Conservation (phyloP, 2,329 filamentous ascomycete species). For the Dendrostoma leiphaemia region DNA sequence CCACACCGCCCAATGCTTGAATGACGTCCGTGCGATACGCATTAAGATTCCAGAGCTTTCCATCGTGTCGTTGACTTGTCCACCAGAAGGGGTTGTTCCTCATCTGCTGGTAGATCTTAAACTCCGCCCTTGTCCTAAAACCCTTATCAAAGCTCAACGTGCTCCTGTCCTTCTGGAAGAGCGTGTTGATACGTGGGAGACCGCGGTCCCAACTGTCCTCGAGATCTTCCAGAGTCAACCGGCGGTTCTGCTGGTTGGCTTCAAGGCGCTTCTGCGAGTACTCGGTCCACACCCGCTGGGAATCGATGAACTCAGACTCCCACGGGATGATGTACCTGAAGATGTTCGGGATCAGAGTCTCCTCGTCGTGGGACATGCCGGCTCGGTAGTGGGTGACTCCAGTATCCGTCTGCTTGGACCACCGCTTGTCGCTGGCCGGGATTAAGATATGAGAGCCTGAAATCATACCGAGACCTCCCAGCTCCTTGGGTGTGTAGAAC, state of each 20-base stretch:
- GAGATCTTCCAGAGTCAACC: constrained; percentile 90
- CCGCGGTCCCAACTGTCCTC: constrained; percentile 99
- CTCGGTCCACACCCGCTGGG: constrained; percentile 97
- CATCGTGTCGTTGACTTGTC: constrained; percentile 96
- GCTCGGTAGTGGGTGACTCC: constrained; percentile 96
- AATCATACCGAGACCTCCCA: constrained; percentile 97
- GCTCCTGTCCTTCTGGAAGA: constrained; percentile 98
- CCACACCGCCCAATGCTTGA: constrained; percentile 79
- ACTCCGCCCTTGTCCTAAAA: constrained; percentile 91
- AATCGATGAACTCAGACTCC: constrained; percentile 99
- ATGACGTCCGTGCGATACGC: constrained; percentile 96
- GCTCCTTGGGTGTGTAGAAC: constrained; percentile 97
- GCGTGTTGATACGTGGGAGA: constrained; percentile 93
- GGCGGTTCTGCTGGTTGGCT: constrained; percentile 94
- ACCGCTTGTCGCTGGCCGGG: constrained; percentile 94
- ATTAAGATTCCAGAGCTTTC: constrained; percentile 96
- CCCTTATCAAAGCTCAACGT: constrained; percentile 98
- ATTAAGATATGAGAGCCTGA: constrained; percentile 98
- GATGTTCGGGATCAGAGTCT: constrained; percentile 97
- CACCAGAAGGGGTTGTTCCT: constrained; percentile 99
- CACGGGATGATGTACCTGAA: constrained; percentile 99
- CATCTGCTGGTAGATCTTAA: constrained; percentile 98
- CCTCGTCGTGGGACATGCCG: constrained; percentile 97
- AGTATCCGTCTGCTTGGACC: constrained; percentile 96
- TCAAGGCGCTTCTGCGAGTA: constrained; percentile 98